Conservation (phyloP, 2,329 filamentous ascomycete species). For the Xylaria multiplex region DNA sequence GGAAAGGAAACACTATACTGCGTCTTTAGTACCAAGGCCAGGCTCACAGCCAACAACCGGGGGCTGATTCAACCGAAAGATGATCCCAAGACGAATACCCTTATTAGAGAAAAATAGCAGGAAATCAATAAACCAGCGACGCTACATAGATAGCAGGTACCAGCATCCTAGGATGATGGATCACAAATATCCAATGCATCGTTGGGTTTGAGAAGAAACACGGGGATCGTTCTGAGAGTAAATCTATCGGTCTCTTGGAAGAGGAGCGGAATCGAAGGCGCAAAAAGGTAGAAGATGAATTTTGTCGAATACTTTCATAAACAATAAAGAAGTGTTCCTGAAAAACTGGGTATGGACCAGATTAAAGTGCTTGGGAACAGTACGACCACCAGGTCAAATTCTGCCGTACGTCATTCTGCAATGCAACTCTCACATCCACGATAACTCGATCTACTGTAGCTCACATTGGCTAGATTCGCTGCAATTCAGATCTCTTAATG, state of each 20-base stretch:
- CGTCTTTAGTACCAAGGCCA: background rate
- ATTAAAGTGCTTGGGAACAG: background rate
- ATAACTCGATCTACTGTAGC: slow-evolving; percentile 10
- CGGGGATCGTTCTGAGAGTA: background rate
- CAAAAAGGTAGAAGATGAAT: background rate
- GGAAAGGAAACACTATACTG: slow-evolving; percentile 3
- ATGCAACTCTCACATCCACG: slow-evolving; percentile 14
- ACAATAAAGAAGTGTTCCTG: background rate
- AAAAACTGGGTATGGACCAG: slow-evolving; percentile 11
- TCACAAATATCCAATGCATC: background rate
- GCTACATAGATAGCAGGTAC: slow-evolving; percentile 1
- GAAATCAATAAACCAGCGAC: background rate
- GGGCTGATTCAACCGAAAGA: background rate
- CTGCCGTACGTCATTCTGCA: slow-evolving; percentile 16
- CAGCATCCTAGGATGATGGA: background rate
- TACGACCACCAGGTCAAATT: background rate
- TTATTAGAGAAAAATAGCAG: background rate
- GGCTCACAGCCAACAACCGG: background rate
- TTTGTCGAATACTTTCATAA: background rate
- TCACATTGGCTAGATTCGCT: background rate
- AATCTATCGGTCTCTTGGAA: background rate
- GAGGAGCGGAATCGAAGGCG: background rate
- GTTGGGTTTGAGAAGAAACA: background rate
- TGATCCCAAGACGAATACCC: background rate
- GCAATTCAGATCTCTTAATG: slow-evolving; percentile 15